Evolutionary conservation across 805 yeast genomes (phyloP).

Genomic region (Babjeviella inositovora): DNA sequence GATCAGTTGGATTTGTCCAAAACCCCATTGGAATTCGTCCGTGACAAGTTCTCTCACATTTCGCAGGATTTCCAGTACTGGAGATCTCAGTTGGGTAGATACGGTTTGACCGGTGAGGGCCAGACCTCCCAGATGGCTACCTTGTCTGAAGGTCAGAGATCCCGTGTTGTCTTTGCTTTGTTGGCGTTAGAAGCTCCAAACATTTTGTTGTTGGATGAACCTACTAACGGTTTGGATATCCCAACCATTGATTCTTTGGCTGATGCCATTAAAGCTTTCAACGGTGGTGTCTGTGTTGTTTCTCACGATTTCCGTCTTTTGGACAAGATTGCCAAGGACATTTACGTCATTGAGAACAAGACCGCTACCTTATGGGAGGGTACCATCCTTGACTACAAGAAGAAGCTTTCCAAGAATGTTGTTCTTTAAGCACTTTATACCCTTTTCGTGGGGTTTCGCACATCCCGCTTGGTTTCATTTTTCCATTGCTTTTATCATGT

Average conservation of each 20-base stretch:
- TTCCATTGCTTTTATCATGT: too few relatives aligned
- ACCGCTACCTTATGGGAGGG: constrained; percentile 97
- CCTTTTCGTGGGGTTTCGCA: too few relatives aligned
- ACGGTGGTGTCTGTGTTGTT: constrained; percentile 97
- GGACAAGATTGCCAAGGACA: constrained; percentile 95
- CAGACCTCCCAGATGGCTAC: constrained; percentile 99
- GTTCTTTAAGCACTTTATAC: constrained; percentile 31
- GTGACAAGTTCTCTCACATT: constrained; percentile 77
- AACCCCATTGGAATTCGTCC: constrained; percentile 91
- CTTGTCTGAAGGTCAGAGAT: constrained; percentile 96
- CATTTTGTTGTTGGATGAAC: constrained; percentile 92
- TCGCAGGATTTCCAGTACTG: constrained; percentile 98
- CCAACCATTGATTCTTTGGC: constrained; percentile 97
- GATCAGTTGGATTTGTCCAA: constrained; percentile 94
- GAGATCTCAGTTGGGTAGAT: constrained; percentile 96
- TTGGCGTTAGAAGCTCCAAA: constrained; percentile 93
- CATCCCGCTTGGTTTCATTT: too few relatives aligned
- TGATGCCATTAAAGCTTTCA: constrained; percentile 84
- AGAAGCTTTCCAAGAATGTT: constrained; percentile 83
- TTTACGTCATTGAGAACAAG: constrained; percentile 89
- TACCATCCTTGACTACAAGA: constrained; percentile 79
- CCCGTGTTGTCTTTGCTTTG: constrained; percentile 94
- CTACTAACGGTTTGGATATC: constrained; percentile 98
- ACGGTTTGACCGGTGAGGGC: constrained; percentile 96
- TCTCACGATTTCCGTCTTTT: constrained; percentile 97